phyloP scores from a whole-genome alignment of 164 flowering plant genomes.

The Vitis rotundifolia region DNA sequence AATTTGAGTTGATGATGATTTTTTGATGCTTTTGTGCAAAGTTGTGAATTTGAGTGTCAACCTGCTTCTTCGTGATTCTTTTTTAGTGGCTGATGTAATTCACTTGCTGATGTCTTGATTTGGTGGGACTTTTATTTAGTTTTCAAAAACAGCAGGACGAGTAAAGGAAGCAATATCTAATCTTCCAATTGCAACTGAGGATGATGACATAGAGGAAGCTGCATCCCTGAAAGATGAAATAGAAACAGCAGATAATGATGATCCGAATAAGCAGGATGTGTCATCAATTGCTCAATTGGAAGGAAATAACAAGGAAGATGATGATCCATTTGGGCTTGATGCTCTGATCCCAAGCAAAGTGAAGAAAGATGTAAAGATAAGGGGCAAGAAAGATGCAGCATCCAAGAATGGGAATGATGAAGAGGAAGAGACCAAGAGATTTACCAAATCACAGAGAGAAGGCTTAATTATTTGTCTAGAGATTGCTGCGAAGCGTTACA shows the following conservation, averaged over 20 bases:
- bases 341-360: constrained; percentile 52
- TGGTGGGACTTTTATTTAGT: constrained; percentile 39
- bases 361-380: constrained; percentile 52
- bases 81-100: background rate
- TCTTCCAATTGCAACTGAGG: constrained; percentile 79
- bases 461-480: constrained; percentile 79
- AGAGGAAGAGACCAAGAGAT: constrained; percentile 61
- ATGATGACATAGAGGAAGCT: constrained; percentile 82
- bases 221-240: constrained; percentile 48
- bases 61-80: background rate
- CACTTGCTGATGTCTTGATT: constrained; percentile 6
- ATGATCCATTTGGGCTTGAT: constrained; percentile 92
- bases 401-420: constrained; percentile 42
- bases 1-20: background rate
- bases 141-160: constrained; percentile 73
- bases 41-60: background rate
- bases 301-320: constrained; percentile 42
- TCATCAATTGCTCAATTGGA: constrained; percentile 21
- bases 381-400: constrained; percentile 50
- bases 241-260: constrained; percentile 21
- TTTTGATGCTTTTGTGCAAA: background rate
- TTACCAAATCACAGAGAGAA: constrained; percentile 71
- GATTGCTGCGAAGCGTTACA: constrained; percentile 84
- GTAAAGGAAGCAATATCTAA: constrained; percentile 69
- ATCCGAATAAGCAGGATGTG: constrained; percentile 18